Base-by-base conservation (phyloP, 2,329 filamentous ascomycete genomes). In the Fusarium sp. region DNA sequence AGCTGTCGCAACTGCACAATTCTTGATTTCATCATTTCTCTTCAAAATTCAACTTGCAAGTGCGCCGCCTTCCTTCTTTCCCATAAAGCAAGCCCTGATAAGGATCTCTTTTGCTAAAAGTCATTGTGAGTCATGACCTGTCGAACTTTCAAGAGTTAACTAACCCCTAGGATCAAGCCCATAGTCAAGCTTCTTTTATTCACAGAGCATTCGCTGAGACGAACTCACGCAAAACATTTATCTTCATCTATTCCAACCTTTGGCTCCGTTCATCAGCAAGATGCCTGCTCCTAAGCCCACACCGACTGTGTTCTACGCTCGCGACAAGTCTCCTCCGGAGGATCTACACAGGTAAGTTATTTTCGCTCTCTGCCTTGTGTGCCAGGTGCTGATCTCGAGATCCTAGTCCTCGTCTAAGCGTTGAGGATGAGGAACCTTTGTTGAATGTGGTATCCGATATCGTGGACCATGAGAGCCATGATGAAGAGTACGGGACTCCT, bases 221-320 rank as follows among this genome's bases (percentile, higher is more conserved):
- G 8, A 26, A 5, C 6, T 9, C 11, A 24, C 2, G 7, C 7
- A 19, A 22, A 9, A 10, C 24, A 10, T 13, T 9, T n/a, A 6
- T 15, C 6, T 4, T 7, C 33, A 24, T n/a, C 6, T 44, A 2
- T 22, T 24, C 21, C 57, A 9, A 14, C 7, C 22, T 10, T 28
- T 31, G 24, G 13, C 19, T 33, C 33, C 21, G 11, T 15, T 45
- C 28, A 14, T 7, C 40, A 34, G 5, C 13, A 44, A 50, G 11
- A 76, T 73, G 73, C n/a, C 74, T n/a, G 9, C 40, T 39, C 1
- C 40, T 26, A 39, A 43, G n/a, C 42, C 42, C 10, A 14, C 21
- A 0, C 19, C 51, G 2, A 72, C 73, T 19, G 64, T 75, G 5
- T 73, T 76, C 56, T 57, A 68, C 26, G 72, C 69, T 53, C 70